A percentile compares a stretch with the other conserved stretches of the same genome.
These are phyloP conservation scores for Schwanniomyces polymorphus DNA, from an alignment of 805 yeast species.

Conservation along the genomic window DNA sequence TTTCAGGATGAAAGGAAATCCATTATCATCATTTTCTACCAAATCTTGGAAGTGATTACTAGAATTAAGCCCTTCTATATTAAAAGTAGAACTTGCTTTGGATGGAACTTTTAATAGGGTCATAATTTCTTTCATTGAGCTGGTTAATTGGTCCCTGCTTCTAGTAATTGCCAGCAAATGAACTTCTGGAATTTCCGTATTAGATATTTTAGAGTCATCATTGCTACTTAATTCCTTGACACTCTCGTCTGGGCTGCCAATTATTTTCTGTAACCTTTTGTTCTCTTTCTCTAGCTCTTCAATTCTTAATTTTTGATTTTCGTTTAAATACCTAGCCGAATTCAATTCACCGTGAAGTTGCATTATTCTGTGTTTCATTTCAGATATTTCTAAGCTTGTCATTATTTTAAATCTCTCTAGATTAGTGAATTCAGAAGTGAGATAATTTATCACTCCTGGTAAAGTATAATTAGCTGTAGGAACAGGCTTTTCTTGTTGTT, in stretches of 20 bases:
- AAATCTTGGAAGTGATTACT: background rate
- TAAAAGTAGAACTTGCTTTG: slow-evolving; percentile 5
- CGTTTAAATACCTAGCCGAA: slow-evolving; percentile 39
- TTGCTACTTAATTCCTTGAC: background rate
- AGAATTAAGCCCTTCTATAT: background rate
- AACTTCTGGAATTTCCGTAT: slow-evolving; percentile 27
- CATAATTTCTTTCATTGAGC: slow-evolving; percentile 36
- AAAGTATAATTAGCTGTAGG: slow-evolving; percentile 43
- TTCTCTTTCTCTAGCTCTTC: slow-evolving; percentile 34
- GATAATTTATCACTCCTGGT: slow-evolving; percentile 60
- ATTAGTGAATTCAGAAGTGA: slow-evolving; percentile 58
- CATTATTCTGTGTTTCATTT: slow-evolving; percentile 50
- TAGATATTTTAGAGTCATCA: background rate
- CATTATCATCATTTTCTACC: background rate
- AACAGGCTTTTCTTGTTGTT: slow-evolving; percentile 25
- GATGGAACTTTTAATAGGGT: slow-evolving; percentile 31
- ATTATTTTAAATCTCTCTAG: slow-evolving; percentile 43
- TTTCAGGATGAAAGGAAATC: background rate
- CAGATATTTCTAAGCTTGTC: slow-evolving; percentile 53
- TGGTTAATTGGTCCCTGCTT: slow-evolving; percentile 31
- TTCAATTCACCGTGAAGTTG: slow-evolving; percentile 55
- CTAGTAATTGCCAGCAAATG: slow-evolving; percentile 32
- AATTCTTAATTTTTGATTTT: slow-evolving; percentile 39
- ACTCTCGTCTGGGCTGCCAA: background rate
- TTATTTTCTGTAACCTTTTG: slow-evolving; percentile 2